Conservation (phyloP, 73 alveolate species). For the Tetrahymena elliotti region DNA sequence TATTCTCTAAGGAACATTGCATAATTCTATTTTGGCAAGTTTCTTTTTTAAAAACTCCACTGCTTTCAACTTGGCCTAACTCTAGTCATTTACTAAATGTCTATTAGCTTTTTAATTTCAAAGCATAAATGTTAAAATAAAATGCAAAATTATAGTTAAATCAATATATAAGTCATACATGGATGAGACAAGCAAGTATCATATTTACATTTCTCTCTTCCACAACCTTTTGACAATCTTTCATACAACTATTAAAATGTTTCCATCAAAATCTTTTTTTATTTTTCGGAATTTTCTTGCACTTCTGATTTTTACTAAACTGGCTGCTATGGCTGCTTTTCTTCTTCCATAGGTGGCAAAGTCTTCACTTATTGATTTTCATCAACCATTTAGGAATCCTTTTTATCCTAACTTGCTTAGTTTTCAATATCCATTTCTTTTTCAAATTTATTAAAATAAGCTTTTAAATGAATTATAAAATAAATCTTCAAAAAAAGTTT, state of each 20-base stretch:
- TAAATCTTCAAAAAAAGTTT: background rate
- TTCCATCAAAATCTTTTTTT: background rate
- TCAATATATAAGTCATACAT: background rate
- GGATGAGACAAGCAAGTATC: background rate
- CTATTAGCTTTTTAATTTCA: background rate
- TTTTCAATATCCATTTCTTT: background rate
- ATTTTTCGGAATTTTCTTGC: background rate
- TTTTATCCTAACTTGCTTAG: background rate
- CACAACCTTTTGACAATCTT: background rate
- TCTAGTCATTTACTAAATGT: background rate
- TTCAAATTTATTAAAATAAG: background rate
- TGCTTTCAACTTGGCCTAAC: background rate
- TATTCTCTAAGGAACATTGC: background rate
- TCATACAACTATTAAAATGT: background rate
- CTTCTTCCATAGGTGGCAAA: background rate
- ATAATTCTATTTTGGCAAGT: background rate
- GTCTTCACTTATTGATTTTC: background rate
- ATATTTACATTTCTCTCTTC: background rate
- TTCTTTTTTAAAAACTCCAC: background rate
- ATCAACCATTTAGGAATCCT: background rate
- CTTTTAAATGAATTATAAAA: background rate
- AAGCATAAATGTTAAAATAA: background rate
- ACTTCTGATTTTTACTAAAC: background rate
- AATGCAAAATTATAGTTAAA: background rate
- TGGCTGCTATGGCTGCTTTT: background rate